These are phyloP conservation scores for Exophiala spinifera DNA, from an alignment of 2,329 filamentous ascomycete genomes.

Conservation along the genomic window DNA sequence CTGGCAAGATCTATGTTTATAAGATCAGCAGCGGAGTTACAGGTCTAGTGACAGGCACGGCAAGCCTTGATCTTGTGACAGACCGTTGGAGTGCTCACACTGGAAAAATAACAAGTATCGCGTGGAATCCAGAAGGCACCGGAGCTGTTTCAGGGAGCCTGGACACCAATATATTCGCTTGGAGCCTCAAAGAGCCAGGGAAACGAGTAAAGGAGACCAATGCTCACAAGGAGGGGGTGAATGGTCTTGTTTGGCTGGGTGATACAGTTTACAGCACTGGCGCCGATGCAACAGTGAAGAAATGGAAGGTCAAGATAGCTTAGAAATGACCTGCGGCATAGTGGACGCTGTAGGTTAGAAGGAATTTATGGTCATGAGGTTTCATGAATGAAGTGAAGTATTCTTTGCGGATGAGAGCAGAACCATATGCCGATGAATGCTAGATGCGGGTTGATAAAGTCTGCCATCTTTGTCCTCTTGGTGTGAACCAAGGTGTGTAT, in stretches of 20 bases:
- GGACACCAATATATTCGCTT: slow-evolving; percentile 89
- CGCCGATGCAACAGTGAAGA: slow-evolving; percentile 85
- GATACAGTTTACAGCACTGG: slow-evolving; percentile 72
- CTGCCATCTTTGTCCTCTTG: not conserved
- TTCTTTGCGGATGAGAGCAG: not conserved
- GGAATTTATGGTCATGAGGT: slow-evolving; percentile 5
- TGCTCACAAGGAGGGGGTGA: slow-evolving; percentile 94
- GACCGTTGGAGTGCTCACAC: slow-evolving; percentile 72
- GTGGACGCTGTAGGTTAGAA: not conserved
- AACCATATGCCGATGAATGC: not conserved
- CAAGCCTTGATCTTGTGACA: slow-evolving; percentile 60
- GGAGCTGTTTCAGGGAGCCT: slow-evolving; percentile 80
- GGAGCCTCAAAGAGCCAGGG: slow-evolving; percentile 80
- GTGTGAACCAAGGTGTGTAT: too few species aligned
- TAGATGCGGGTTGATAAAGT: too few species aligned
- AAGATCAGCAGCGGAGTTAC: slow-evolving; percentile 56
- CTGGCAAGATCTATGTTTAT: slow-evolving; percentile 86
- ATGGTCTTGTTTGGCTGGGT: slow-evolving; percentile 76
- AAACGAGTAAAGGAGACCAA: slow-evolving; percentile 80
- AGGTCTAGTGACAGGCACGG: slow-evolving; percentile 21
- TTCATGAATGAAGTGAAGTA: not conserved
- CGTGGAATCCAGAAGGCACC: slow-evolving; percentile 75
- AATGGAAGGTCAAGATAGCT: slow-evolving; percentile 63
- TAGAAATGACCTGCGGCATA: slow-evolving; percentile 30
- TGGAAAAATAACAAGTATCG: slow-evolving; percentile 62